Percentiles rank a stretch among this genome's conserved stretches.
Conservation (phyloP, 495 filamentous ascomycete species). For the Aspergillus incahuasiensis region DNA sequence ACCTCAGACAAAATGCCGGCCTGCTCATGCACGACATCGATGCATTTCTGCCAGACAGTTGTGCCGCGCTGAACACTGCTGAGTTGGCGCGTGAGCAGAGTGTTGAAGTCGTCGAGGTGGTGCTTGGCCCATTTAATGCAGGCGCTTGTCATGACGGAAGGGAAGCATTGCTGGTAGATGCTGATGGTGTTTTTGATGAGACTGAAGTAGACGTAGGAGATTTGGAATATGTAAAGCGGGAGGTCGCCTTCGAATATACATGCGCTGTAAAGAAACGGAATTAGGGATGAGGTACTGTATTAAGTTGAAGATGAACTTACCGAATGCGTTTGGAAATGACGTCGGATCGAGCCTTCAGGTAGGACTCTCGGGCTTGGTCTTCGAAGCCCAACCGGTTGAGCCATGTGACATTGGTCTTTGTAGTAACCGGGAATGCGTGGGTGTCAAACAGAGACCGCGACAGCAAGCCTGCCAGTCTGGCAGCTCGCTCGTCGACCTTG, state of each 20-base stretch:
- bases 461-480: slow-evolving; percentile 68
- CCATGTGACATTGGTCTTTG: slow-evolving; percentile 72
- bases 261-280: slow-evolving; percentile 55
- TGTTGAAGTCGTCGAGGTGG: slow-evolving; percentile 85
- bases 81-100: slow-evolving; percentile 72
- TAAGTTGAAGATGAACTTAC: slow-evolving; percentile 38
- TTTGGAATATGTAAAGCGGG: slow-evolving; percentile 84
- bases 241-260: slow-evolving; percentile 93
- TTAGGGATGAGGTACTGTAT: background rate
- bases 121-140: slow-evolving; percentile 96
- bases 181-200: slow-evolving; percentile 86
- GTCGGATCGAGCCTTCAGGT: slow-evolving; percentile 70
- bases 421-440: slow-evolving; percentile 66
- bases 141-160: slow-evolving; percentile 77
- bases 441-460: slow-evolving; percentile 68
- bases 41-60: slow-evolving; percentile 73
- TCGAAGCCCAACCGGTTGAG: slow-evolving; percentile 82
- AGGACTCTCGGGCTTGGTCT: slow-evolving; percentile 80
- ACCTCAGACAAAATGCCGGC: slow-evolving; percentile 76
- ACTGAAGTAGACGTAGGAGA: slow-evolving; percentile 95
- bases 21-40: slow-evolving; percentile 76
- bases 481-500: slow-evolving; percentile 84
- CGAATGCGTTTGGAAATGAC: slow-evolving; percentile 76
- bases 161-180: slow-evolving; percentile 87
- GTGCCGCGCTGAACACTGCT: slow-evolving; percentile 68